Conservation (phyloP, 2,329 filamentous ascomycete species). For the Fusarium humuli region DNA sequence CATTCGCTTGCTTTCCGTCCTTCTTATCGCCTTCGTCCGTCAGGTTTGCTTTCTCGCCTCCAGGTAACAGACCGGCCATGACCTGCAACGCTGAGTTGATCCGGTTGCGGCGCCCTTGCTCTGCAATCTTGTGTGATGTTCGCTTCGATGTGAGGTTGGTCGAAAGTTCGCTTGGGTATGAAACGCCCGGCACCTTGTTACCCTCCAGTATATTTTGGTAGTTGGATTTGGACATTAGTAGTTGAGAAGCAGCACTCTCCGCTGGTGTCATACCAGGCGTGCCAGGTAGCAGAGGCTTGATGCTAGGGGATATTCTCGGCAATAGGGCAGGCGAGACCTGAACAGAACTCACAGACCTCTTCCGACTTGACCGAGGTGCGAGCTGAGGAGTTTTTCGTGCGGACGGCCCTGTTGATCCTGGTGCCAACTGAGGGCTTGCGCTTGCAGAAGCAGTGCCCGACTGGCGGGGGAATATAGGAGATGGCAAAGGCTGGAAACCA, state of each 20-base stretch:
- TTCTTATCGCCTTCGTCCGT: constrained; percentile 62
- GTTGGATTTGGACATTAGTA: constrained; percentile 94
- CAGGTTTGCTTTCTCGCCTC: constrained; percentile 55
- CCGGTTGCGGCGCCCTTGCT: constrained; percentile 93
- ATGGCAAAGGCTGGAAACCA: constrained; percentile 60
- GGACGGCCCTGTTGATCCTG: constrained; percentile 61
- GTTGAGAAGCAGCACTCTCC: constrained; percentile 73
- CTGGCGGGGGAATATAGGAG: constrained; percentile 59
- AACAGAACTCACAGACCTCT: constrained; percentile 78
- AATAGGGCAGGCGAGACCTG: constrained; percentile 88
- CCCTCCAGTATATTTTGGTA: constrained; percentile 98
- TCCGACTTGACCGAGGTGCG: constrained; percentile 71
- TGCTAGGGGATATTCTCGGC: constrained; percentile 92
- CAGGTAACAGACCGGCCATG: constrained; percentile 88
- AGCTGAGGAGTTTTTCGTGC: constrained; percentile 66
- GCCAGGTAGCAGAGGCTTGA: constrained; percentile 87
- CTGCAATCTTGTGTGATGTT: constrained; percentile 97
- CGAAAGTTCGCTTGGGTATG: constrained; percentile 89
- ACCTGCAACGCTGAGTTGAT: constrained; percentile 95
- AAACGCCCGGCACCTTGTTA: constrained; percentile 87
- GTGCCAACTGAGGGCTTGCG: constrained; percentile 72
- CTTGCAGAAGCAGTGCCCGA: constrained; percentile 64
- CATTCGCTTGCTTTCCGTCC: constrained; percentile 60
- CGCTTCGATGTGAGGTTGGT: constrained; percentile 96
- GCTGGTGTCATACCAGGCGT: constrained; percentile 61